These are phyloP conservation scores for Aureobasidium uvarum DNA, from an alignment of 2,329 filamentous ascomycete species.

Conservation along the genomic window DNA sequence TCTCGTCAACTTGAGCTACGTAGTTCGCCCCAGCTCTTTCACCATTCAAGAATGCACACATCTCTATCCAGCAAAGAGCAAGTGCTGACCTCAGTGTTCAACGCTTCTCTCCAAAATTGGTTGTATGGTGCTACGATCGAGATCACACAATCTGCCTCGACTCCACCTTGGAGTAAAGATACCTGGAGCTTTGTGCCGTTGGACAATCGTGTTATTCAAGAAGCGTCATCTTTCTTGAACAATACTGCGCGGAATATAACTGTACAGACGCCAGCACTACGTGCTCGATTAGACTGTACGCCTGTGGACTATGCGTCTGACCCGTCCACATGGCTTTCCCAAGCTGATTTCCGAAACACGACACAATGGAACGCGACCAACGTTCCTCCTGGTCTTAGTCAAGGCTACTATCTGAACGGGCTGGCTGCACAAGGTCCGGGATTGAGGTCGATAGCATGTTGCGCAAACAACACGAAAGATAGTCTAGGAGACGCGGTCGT, in stretches of 20 bases:
- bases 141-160: no score
- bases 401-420: not conserved
- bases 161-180: not conserved
- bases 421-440: not conserved
- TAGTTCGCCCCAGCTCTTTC: no score
- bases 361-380: not conserved
- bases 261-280: not conserved
- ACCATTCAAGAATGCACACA: no score
- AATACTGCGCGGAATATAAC: not conserved
- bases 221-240: no score
- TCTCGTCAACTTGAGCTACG: no score
- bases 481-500: no score
- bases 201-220: not conserved
- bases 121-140: no score
- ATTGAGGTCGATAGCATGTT: no score
- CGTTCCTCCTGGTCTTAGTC: not conserved
- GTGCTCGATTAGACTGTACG: not conserved
- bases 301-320: not conserved
- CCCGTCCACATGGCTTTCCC: not conserved
- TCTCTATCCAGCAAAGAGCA: no score
- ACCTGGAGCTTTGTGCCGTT: conserved; percentile 2
- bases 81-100: no score
- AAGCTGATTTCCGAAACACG: not conserved
- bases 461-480: no score
- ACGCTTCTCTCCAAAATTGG: no score